Evolutionary conservation across 148 eudicot species (phyloP), one percentile per base, ranked within the genome.

Genomic region (Nepenthes mirabilis): DNA sequence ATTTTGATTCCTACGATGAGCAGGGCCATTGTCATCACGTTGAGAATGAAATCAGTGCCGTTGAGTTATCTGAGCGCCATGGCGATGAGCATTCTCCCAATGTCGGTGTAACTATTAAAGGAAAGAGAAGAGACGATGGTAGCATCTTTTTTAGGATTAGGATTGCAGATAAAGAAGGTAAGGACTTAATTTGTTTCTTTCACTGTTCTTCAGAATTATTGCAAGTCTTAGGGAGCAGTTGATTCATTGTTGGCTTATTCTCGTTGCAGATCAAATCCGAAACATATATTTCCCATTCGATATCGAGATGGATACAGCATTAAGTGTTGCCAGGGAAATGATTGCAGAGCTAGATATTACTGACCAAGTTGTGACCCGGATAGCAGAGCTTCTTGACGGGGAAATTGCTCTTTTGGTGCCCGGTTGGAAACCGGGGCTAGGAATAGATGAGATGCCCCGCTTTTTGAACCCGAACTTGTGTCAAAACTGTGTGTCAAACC

Each of bases 311-410:
- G 96, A 88, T 63, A 83, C 96, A 32, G 89, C 96, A 61, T 74
- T 85, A 52, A 85, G 80, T 37, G 96, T 88, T 59, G 96, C 96
- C 36, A 85, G 83, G 0, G 96, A 88, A 74, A 88, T 88, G 96
- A 85, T 85, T 8, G 84, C 80, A 1, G 93, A 88, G 58, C 70
- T 88, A 51, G 96, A 88, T 71, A 77, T 88, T 6, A 81, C 79
- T 0, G 91, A 88, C 58, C 93, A 85, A 64, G 96, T 85, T 62
- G 96, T 85, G 53, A 83, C 80, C 34, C 74, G 75, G 70, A 85
- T 88, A 65, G 89, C 96, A 0, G 83, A 83, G 45, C 85, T 85
- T 93, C 85, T 88, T 13, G 89, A 88, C 33, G 83, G 82, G 55
- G 96, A 88, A 59, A 83, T 88, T 52, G 70, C 71, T 43, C 64